phyloP scores from a whole-genome alignment of 345 rosid genomes.

The Dipteronia sinensis region DNA sequence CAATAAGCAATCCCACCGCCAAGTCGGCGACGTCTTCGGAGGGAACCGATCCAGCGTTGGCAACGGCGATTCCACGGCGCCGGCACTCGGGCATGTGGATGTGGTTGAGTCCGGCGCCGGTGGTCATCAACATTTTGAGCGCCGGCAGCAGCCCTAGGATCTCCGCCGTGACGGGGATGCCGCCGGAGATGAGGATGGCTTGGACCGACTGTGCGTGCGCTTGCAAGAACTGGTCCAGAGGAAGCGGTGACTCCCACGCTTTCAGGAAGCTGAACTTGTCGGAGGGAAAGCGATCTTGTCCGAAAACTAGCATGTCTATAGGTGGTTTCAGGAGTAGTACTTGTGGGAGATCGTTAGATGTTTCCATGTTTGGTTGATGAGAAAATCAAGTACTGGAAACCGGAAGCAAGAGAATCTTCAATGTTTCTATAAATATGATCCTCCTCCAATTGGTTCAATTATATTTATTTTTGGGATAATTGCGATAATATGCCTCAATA shows the following conservation, averaged over 20 bases:
- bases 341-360: conserved; percentile 4
- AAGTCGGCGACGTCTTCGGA: conserved; percentile 61
- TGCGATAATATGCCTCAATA: too few species aligned
- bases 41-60: conserved; percentile 28
- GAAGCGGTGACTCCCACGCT: conserved; percentile 40
- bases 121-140: conserved; percentile 46
- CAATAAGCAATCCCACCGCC: conserved; percentile 61
- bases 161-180: conserved; percentile 30
- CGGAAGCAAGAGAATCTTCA: neutral
- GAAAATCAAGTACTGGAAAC: neutral
- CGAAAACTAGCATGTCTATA: conserved; percentile 1
- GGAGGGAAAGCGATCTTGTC: conserved; percentile 15
- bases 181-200: conserved; percentile 40
- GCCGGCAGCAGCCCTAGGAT: conserved; percentile 44
- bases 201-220: conserved; percentile 35
- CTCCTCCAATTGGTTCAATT: too few species aligned
- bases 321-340: conserved; percentile 28
- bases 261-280: conserved; percentile 28
- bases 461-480: too few species aligned
- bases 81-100: conserved; percentile 58
- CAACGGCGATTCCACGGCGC: conserved; percentile 50
- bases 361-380: conserved; percentile 5
- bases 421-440: too few species aligned
- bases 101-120: conserved; percentile 60
- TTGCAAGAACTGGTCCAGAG: conserved; percentile 42